Conservation (phyloP, 768 basidiomycete species). For the Austroboletus eburneus region DNA sequence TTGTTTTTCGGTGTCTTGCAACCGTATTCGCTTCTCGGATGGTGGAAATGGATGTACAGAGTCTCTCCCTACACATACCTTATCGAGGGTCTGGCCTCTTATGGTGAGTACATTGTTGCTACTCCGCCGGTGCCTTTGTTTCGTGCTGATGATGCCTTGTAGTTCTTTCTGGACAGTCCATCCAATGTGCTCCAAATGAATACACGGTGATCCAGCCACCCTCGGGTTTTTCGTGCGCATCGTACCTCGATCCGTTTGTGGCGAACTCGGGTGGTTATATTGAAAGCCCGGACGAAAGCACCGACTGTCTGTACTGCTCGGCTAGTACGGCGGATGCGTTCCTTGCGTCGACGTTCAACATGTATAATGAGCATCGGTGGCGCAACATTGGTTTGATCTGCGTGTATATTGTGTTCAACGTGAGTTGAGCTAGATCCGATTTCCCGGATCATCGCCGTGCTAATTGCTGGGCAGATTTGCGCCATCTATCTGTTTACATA, state of each 20-base stretch:
- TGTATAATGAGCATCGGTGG: constrained; percentile 51
- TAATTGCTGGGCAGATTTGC: constrained; percentile 32
- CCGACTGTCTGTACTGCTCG: constrained; percentile 51
- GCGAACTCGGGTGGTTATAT: constrained; percentile 43
- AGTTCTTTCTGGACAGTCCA: constrained; percentile 45
- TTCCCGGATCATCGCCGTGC: too few relatives aligned
- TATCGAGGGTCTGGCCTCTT: constrained; percentile 43
- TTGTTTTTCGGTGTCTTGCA: constrained; percentile 71
- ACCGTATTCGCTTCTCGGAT: constrained; percentile 54
- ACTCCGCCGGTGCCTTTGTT: background rate
- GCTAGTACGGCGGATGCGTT: constrained; percentile 56
- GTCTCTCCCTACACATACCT: constrained; percentile 54
- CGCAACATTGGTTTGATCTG: constrained; percentile 45
- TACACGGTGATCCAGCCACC: constrained; percentile 51
- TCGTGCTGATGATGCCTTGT: background rate
- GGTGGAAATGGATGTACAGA: constrained; percentile 72
- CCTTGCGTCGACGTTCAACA: constrained; percentile 44
- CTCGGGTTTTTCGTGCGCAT: constrained; percentile 41
- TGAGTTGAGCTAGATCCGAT: constrained; percentile 22
- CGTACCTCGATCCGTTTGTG: constrained; percentile 44
- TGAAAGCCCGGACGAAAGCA: constrained; percentile 34
- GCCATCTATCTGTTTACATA: constrained; percentile 52
- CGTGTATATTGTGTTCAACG: constrained; percentile 42
- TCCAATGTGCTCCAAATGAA: constrained; percentile 59
- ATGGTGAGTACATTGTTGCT: constrained; percentile 36